Base-by-base conservation (phyloP, 2,329 filamentous ascomycete genomes). In the Ceratocystis diversiconidia region DNA sequence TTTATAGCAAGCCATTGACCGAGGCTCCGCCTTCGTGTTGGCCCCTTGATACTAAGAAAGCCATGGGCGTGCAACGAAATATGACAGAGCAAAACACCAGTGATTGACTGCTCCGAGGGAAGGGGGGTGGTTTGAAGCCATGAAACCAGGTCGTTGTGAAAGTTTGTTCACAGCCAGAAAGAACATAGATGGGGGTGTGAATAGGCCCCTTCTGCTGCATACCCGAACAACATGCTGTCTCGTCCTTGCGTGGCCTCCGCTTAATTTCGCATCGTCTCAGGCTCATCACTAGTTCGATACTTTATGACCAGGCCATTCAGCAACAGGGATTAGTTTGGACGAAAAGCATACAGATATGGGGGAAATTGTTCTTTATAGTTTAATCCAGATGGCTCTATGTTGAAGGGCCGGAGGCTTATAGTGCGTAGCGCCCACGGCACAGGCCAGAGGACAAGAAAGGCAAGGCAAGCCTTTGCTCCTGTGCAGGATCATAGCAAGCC, bases 241-340 rank as follows among this genome's bases (percentile, higher is more conserved):
- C 6, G 32, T 46, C 43, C 5, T 41, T 62, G 25, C 36, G 22
- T 8, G 8, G 61, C 25, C 43, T 32, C 61, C 43, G n/a, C 43
- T 19, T 48, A 62, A 62, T 62, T 30, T 62, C 19, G 41, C 41
- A 12, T 50, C 44, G 61, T 62, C 61, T 62, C 61, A 62, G 55
- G 55, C 25, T 28, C 17, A 8, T 15, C 15, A 17, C 55, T 59
- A 59, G 7, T n/a, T 32, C 1, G 8, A n/a, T 59, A 32, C 19
- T 52, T 15, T 10, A 2, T 28, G 48, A 28, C 28, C 28, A 55
- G 8, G 19, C 17, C 28, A 12, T 19, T 2, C 8, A 59, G 10
- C n/a, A 8, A 22, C 52, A 30, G 52, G 55, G 55, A 59, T 59
- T 19, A 22, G 7, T 55, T 55, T 17, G 48, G 48, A 52, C 48